Base-by-base conservation (phyloP, 2,329 filamentous ascomycete species). In the Lachnellula occidentalis region DNA sequence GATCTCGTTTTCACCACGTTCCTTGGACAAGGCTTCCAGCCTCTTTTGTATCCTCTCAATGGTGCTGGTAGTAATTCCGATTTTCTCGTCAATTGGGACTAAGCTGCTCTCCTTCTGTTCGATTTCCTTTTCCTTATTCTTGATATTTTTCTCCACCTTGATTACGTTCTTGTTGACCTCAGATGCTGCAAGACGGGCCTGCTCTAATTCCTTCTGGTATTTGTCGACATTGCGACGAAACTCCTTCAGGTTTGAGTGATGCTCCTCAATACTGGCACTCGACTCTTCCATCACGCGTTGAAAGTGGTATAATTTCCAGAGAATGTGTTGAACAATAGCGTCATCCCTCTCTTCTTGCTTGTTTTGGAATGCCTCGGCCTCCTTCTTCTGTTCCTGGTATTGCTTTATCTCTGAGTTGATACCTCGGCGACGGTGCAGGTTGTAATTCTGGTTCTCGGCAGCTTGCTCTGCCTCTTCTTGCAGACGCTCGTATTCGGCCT, bases 321-420 rank as follows among this genome's bases (percentile, higher is more conserved):
- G 76, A 34, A 95, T 92, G 62, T 97, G 92, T 1, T 88, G 92
- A 53, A 97, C 89, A 54, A 96, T 88, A 7, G 92, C 94, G 51
- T 90, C 82, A 69, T 99, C 92, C 48, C 90, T 85, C 70, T 97
- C 90, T 51, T 94, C 88, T 1, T 88, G 88, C 72, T 96, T 97
- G 60, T 83, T 85, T 67, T 95, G 88, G 68, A 92, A 99, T 64
- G 87, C 92, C 62, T 99, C 94, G 5, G 92, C 92, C 68, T 97
- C 94, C 62, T 85, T 86, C 74, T 97, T 97, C 72, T 97, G 92
- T 70, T 97, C 91, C 67, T 95, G 88, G 67, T 96, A 99, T 66
- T 96, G 91, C 70, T 94, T 96, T 70, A 99, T 95, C 72, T 99
- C 94, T 2, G 91, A 92, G 71, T 97, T 97, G 74, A 99, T 96